Percentiles rank a stretch among this genome's conserved stretches.
Conservation (phyloP, 164 flowering plant species). For the Chimonanthus praecox region DNA sequence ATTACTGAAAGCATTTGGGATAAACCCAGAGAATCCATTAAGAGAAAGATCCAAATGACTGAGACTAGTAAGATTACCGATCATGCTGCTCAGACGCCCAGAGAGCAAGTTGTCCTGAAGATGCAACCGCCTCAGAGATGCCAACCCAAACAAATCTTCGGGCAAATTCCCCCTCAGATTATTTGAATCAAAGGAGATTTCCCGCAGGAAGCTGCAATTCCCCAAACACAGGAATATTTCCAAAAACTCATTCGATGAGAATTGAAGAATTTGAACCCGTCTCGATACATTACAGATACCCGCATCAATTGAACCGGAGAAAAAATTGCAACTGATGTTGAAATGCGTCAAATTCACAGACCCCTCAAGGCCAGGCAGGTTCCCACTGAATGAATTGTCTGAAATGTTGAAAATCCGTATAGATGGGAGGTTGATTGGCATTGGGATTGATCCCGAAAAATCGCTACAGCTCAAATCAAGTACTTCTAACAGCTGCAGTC, state of each 20-base stretch:
- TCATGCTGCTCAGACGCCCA: slow-evolving; percentile 43
- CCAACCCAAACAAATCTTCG: slow-evolving; percentile 37
- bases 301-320: slow-evolving; percentile 38
- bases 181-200: slow-evolving; percentile 44
- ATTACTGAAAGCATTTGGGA: slow-evolving; percentile 47
- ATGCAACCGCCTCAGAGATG: slow-evolving; percentile 49
- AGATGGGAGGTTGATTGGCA: slow-evolving; percentile 29
- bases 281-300: slow-evolving; percentile 38
- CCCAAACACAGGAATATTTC: slow-evolving; percentile 33
- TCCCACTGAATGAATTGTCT: slow-evolving; percentile 50
- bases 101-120: slow-evolving; percentile 46
- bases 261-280: slow-evolving; percentile 40
- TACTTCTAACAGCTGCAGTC: slow-evolving; percentile 43
- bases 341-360: slow-evolving; percentile 38
- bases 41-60: slow-evolving; percentile 41
- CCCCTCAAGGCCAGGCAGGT: slow-evolving; percentile 23
- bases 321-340: slow-evolving; percentile 55
- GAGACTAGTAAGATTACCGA: slow-evolving; percentile 52
- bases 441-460: slow-evolving; percentile 39
- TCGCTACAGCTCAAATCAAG: slow-evolving; percentile 68
- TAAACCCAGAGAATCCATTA: slow-evolving; percentile 38
- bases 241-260: slow-evolving; percentile 55
- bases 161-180: slow-evolving; percentile 53
- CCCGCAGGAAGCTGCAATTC: slow-evolving; percentile 50
- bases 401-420: slow-evolving; percentile 47